Base-by-base conservation (phyloP, 2,329 filamentous ascomycete species). In the Sarocladiaceae sp. region DNA sequence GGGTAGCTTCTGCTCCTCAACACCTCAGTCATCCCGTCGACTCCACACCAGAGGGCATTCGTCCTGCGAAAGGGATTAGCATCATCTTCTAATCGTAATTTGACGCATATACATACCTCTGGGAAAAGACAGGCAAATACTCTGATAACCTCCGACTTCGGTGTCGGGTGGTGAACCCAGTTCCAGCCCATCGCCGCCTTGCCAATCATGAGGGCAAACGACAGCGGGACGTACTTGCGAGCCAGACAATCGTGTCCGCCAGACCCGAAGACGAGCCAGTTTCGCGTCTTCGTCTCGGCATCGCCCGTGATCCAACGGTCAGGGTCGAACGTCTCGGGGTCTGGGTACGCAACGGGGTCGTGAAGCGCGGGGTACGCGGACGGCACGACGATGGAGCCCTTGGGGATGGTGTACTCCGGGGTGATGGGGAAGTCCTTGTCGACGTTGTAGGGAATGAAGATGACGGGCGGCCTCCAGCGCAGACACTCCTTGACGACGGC, bases 401-500 rank as follows among this genome's bases (percentile, higher is more conserved):
- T 73, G 1, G 70, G 69, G 0, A 70, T 68, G 0, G 71, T 76
- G 47, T 76, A 76, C 6, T 56, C 51, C 0, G 66, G 58, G 0
- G 70, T 73, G 23, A 75, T 56, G 0, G 70, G 68, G 44, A 76
- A 76, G 11, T 56, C 49, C 45, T 68, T 70, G 1, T 63, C 72
- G 0, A 70, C 67, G 1, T 70, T 59, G 33, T 76, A 76, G 0
- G 73, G 73, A 0, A 76, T 72, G 45, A 76, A 72, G 44, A 76
- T 76, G 33, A 76, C 73, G 0, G 73, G 73, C 1, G 73, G 73
- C 0, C 72, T 55, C 50, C 73, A 59, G 27, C 73, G 72, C 12
- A 76, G 69, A 2, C 74, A 61, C 49, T 76, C 73, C 48, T 74
- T 76, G 46, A 76, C 59, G 1, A 76, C 72, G 3, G 73, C 73